A percentile compares a stretch with the other conserved stretches of the same genome.
Conservation (phyloP, 1,284 basidiomycete species). For the Fomitopsis palustris region DNA sequence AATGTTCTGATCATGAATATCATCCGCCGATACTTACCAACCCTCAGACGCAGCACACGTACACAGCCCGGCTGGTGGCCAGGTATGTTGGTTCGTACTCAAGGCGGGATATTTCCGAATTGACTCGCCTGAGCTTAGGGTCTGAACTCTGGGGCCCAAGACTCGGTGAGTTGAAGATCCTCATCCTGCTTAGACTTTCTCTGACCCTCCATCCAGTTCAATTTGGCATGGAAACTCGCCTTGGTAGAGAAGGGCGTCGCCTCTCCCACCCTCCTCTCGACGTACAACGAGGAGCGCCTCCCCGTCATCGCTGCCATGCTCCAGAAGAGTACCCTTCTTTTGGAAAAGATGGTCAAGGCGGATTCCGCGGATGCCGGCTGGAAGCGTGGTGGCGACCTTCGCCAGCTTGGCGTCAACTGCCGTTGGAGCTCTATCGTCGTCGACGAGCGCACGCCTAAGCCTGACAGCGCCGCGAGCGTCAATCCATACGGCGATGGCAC, state of each 20-base stretch:
- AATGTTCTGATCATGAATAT: conserved; percentile 12
- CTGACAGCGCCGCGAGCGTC: conserved; percentile 4
- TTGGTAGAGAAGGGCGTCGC: conserved; percentile 18
- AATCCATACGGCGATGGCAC: conserved; percentile 13
- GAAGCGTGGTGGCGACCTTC: conserved; percentile 19
- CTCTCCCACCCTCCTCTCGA: conserved; percentile 15
- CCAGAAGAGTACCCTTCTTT: conserved; percentile 8
- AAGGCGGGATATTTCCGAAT: neutral
- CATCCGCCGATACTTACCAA: neutral
- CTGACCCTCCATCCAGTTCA: conserved; percentile 17
- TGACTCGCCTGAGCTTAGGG: neutral
- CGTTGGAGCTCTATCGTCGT: conserved; percentile 29
- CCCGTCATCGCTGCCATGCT: conserved; percentile 27
- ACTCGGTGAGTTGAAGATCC: neutral
- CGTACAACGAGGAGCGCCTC: conserved; percentile 24
- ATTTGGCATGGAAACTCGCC: conserved; percentile 28
- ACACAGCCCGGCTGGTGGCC: conserved; percentile 24
- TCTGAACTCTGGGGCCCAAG: conserved; percentile 6
- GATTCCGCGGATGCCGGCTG: neutral
- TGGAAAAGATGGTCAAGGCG: neutral
- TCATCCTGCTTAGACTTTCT: neutral
- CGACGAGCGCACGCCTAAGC: conserved; percentile 28
- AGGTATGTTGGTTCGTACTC: conserved; percentile 15
- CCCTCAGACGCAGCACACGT: conserved; percentile 22
- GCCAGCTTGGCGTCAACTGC: conserved; percentile 34